Conservation (phyloP, 2,329 filamentous ascomycete species). For the Xylaria sp. region DNA sequence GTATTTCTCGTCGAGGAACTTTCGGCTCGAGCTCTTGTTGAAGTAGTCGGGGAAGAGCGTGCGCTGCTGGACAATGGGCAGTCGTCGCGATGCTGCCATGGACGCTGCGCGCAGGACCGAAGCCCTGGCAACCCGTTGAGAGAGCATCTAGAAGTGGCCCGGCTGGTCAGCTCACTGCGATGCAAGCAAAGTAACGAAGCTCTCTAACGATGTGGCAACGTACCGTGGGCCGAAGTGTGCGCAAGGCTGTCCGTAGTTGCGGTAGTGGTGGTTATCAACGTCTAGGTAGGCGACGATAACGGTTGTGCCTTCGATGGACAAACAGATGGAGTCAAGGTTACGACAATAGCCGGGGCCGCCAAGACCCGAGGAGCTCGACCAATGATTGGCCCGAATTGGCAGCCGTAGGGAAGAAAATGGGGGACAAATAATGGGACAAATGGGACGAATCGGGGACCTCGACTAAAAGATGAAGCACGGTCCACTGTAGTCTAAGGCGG, state of each 20-base stretch:
- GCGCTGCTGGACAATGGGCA: conserved; percentile 53
- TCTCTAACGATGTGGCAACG: conserved; percentile 17
- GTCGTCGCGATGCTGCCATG: conserved; percentile 40
- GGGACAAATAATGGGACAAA: not conserved
- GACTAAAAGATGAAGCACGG: not conserved
- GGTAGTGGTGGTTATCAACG: not conserved
- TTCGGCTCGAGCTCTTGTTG: conserved; percentile 34
- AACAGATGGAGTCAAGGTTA: not conserved
- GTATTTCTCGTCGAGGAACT: conserved; percentile 48
- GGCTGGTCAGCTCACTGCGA: not conserved
- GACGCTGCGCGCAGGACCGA: conserved; percentile 42
- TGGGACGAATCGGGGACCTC: not conserved
- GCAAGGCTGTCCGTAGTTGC: conserved; percentile 25
- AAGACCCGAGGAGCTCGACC: not conserved
- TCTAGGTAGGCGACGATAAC: conserved; percentile 20
- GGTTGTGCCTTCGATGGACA: conserved; percentile 15
- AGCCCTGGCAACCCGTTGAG: conserved; percentile 52
- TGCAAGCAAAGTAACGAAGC: too few relatives aligned
- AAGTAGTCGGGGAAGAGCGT: conserved; percentile 49
- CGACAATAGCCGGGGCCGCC: conserved; percentile 3
- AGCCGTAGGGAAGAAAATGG: not conserved
- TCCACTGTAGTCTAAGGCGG: not conserved
- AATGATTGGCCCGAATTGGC: not conserved
- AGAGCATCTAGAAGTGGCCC: conserved; percentile 49
- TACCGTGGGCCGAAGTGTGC: conserved; percentile 35